Base-by-base conservation (phyloP, 495 filamentous ascomycete genomes). In the Trichoderma virens region DNA sequence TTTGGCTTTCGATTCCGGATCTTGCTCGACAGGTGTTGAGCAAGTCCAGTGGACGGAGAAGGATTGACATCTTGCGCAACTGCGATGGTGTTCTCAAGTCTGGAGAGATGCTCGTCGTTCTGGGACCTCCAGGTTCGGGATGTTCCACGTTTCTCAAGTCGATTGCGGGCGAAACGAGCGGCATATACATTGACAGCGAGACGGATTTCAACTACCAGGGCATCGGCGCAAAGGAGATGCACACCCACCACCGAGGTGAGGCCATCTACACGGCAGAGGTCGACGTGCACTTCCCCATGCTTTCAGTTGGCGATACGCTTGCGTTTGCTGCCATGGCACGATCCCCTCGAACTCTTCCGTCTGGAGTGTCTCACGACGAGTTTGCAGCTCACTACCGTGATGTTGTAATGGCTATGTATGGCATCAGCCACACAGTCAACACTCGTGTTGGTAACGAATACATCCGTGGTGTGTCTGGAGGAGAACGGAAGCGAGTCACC, bases 371-470 rank as follows among this genome's bases (percentile, higher is more conserved):
- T 41, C 71, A 80, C 16, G 63, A 23, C 38, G n/a, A 39, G 20
- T 82, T 79, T 65, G 72, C 82, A 34, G 73, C 81, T 38, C 74
- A 86, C 69, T 79, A 81, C 39, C 75, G 77, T 5, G 73, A 81
- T n/a, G 61, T 59, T 59, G 69, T 66, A 56, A 71, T 66, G 63
- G 66, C 83, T 68, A 88, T 91, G 80, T 91, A 92, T 67, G 88
- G 88, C 59, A 93, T 96, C 70, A 79, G 69, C 39, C 91, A 95
- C 70, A 93, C 90, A 0, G 81, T 82, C 66, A 82, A 90, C 69
- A 93, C 90, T 0, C 80, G 85, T 25, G 89, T 96, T 7, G 92
- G 92, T 34, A 90, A 95, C 72, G 88, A 89, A 69, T 92, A 84
- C 67, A 84, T 92, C 11, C 84, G 91, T 18, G 86, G 86, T 51